Conservation (phyloP, 495 filamentous ascomycete species). For the Lentithecium fluviatile region DNA sequence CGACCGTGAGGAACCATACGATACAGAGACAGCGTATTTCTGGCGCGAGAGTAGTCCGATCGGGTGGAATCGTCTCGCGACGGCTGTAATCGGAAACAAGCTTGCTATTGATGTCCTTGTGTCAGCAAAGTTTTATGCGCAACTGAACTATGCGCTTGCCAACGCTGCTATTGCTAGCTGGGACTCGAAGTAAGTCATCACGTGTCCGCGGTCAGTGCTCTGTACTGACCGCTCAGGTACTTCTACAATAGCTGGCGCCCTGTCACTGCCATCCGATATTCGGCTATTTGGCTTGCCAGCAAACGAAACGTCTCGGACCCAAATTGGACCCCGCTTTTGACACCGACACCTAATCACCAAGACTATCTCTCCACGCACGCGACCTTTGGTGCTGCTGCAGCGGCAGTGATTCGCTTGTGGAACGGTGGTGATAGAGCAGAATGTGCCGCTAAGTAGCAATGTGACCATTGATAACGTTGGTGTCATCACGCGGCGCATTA, state of each 20-base stretch:
- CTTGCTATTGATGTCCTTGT: constrained; percentile 36
- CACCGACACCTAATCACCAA: constrained; percentile 42
- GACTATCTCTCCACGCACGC: constrained; percentile 44
- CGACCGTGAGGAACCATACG: constrained; percentile 9
- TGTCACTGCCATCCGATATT: constrained; percentile 40
- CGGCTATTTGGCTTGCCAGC: constrained; percentile 33
- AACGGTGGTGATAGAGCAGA: constrained; percentile 22
- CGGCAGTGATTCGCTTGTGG: constrained; percentile 35
- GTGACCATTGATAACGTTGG: constrained; percentile 39
- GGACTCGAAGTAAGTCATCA: constrained; percentile 34
- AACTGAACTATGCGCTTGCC: constrained; percentile 45
- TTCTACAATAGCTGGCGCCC: constrained; percentile 40
- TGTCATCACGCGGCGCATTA: constrained; percentile 39
- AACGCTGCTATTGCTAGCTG: constrained; percentile 42
- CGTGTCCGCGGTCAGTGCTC: neutral
- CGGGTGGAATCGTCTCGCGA: constrained; percentile 43
- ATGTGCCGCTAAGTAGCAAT: constrained; percentile 38
- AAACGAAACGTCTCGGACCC: constrained; percentile 32
- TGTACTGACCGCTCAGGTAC: constrained; percentile 13
- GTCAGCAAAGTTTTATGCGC: constrained; percentile 41
- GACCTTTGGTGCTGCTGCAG: constrained; percentile 42
- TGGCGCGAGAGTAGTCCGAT: constrained; percentile 21
- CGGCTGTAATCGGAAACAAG: constrained; percentile 31
- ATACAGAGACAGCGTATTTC: constrained; percentile 19
- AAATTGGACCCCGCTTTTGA: constrained; percentile 40